Percentiles rank a stretch among this genome's conserved stretches.
Evolutionary conservation across 208 protist genomes (phyloP).

Genomic region (Wallacemonas sp.): DNA sequence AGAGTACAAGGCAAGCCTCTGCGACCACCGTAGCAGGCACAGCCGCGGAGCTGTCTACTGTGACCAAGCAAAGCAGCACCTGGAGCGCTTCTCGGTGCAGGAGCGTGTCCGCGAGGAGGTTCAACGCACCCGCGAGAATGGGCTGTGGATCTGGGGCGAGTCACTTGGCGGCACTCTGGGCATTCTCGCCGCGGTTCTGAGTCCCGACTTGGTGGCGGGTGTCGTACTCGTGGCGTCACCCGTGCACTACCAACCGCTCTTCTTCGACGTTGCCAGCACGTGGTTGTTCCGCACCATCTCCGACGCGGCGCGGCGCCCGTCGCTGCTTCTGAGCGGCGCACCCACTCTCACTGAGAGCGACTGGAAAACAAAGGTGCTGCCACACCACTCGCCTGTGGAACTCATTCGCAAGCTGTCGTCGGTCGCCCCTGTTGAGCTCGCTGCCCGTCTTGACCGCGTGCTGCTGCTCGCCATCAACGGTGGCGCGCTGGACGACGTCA

Average conservation of each 20-base stretch:
- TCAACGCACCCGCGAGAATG: slow-evolving; percentile 27
- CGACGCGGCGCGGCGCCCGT: slow-evolving; percentile 22
- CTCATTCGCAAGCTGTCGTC: slow-evolving; percentile 30
- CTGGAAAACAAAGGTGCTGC: slow-evolving; percentile 22
- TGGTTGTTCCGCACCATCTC: slow-evolving; percentile 47
- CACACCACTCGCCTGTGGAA: slow-evolving; percentile 12
- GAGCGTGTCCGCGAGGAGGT: slow-evolving; percentile 53
- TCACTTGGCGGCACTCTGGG: slow-evolving; percentile 65
- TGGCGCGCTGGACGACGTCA: slow-evolving; percentile 68
- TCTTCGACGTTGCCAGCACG: slow-evolving; percentile 59
- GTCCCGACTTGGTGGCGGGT: slow-evolving; percentile 59
- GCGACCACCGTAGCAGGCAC: slow-evolving; percentile 12
- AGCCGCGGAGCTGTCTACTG: slow-evolving; percentile 13
- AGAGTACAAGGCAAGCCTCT: slow-evolving; percentile 44
- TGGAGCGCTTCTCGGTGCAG: slow-evolving; percentile 36
- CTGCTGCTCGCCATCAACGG: slow-evolving; percentile 62
- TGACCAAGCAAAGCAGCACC: slow-evolving; percentile 21
- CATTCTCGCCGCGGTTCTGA: slow-evolving; percentile 48
- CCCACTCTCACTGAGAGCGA: slow-evolving; percentile 6
- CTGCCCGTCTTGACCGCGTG: slow-evolving; percentile 31
- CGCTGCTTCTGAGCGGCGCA: neutral
- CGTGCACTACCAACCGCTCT: slow-evolving; percentile 60
- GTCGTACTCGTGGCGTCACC: slow-evolving; percentile 66
- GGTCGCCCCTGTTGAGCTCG: slow-evolving; percentile 25
- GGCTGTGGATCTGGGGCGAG: slow-evolving; percentile 77